Percentiles rank a stretch among this genome's conserved stretches.
These are phyloP conservation scores for Passalora sequoiae DNA, from an alignment of 2,329 filamentous ascomycete genomes.

Conservation along the genomic window DNA sequence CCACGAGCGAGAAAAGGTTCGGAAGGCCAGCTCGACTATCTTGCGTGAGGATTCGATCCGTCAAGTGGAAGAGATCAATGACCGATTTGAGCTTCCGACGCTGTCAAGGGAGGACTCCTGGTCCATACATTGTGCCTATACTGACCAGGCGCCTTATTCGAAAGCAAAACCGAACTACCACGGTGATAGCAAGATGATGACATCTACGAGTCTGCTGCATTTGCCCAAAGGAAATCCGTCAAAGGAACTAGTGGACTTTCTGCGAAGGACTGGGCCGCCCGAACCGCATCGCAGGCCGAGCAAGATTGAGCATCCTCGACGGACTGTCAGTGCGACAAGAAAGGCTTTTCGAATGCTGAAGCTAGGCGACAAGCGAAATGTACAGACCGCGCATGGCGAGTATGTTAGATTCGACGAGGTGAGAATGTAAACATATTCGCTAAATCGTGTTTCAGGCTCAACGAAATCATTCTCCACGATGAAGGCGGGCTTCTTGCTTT, in stretches of 20 bases:
- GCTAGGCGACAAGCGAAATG: slow-evolving; percentile 11
- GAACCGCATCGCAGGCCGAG: slow-evolving; percentile 28
- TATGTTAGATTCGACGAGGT: slow-evolving; percentile 6
- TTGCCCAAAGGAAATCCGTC: slow-evolving; percentile 28
- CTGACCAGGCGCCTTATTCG: slow-evolving; percentile 27
- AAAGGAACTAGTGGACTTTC: slow-evolving; percentile 36
- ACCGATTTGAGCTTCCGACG: slow-evolving; percentile 11
- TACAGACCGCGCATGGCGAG: slow-evolving; percentile 24
- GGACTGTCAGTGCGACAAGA: slow-evolving; percentile 27
- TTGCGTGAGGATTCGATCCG: slow-evolving; percentile 27
- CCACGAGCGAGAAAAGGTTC: slow-evolving; percentile 15
- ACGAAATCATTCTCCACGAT: slow-evolving; percentile 20
- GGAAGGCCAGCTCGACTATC: slow-evolving; percentile 26
- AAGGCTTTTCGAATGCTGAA: slow-evolving; percentile 32
- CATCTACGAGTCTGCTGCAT: slow-evolving; percentile 27
- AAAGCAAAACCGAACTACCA: slow-evolving; percentile 3
- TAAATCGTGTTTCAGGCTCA: slow-evolving; percentile 13
- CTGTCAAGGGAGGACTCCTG: slow-evolving; percentile 22
- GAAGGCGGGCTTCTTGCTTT: slow-evolving; percentile 29
- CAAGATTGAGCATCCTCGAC: slow-evolving; percentile 24
- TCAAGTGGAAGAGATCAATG: slow-evolving; percentile 20
- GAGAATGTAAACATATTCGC: slow-evolving; percentile 7
- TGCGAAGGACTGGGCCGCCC: slow-evolving; percentile 36
- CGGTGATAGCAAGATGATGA: slow-evolving; percentile 29
- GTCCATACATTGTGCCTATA: slow-evolving; percentile 29